Percentiles rank a stretch among this genome's conserved stretches.
Evolutionary conservation across 371 early-diverging fungal species (phyloP).

Genomic region (Mucor racemosus): DNA sequence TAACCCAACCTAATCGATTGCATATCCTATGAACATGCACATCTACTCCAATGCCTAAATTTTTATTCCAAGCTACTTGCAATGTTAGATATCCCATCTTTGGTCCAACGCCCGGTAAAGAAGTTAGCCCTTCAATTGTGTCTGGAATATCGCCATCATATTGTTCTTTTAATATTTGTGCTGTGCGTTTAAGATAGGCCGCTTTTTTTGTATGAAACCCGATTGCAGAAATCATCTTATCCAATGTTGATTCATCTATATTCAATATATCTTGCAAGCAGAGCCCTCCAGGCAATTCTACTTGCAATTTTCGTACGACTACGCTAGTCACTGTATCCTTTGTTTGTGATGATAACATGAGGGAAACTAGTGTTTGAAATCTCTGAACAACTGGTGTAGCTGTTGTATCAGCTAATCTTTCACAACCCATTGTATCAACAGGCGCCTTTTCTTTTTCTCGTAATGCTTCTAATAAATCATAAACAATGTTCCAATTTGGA

Average conservation of each 20-base stretch:
- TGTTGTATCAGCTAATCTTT: slow-evolving; percentile 65
- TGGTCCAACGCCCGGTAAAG: slow-evolving; percentile 96
- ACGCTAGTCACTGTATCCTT: slow-evolving; percentile 91
- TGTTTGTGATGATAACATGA: slow-evolving; percentile 97
- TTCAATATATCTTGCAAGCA: slow-evolving; percentile 60
- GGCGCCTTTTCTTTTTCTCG: slow-evolving; percentile 76
- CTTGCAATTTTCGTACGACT: slow-evolving; percentile 72
- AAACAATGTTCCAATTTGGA: slow-evolving; percentile 71
- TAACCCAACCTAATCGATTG: slow-evolving; percentile 91
- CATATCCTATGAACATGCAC: slow-evolving; percentile 97
- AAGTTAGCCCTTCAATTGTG: slow-evolving; percentile 76
- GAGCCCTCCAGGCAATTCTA: slow-evolving; percentile 70
- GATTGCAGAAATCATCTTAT: slow-evolving; percentile 79
- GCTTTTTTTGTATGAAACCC: slow-evolving; percentile 94
- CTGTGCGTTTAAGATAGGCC: slow-evolving; percentile 75
- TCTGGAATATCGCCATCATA: slow-evolving; percentile 88
- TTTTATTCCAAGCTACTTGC: slow-evolving; percentile 88
- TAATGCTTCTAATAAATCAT: slow-evolving; percentile 65
- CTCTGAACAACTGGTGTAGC: slow-evolving; percentile 61
- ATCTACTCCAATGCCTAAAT: slow-evolving; percentile 97
- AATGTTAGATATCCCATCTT: slow-evolving; percentile 93
- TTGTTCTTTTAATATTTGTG: slow-evolving; percentile 72
- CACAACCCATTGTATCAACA: slow-evolving; percentile 97
- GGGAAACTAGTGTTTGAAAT: slow-evolving; percentile 88
- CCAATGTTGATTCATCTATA: slow-evolving; percentile 63